These are phyloP conservation scores for Leccinellum albellum DNA, from an alignment of 768 basidiomycete species.

Conservation along the genomic window DNA sequence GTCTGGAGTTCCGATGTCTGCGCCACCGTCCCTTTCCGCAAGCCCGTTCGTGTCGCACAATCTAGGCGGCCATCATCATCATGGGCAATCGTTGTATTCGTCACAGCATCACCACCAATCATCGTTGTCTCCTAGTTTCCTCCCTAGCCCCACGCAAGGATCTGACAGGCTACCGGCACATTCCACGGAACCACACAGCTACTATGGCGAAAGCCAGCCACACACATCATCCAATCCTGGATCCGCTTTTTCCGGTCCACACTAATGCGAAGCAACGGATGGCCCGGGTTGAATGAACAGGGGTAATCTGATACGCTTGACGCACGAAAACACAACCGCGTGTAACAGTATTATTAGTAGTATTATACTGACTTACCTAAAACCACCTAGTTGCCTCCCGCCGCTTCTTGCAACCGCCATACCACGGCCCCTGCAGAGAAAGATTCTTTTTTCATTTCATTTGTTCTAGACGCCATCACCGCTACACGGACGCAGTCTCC, in stretches of 20 bases:
- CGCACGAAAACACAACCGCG: conserved; percentile 21
- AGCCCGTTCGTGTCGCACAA: conserved; percentile 32
- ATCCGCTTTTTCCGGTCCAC: conserved; percentile 28
- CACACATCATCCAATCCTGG: conserved; percentile 27
- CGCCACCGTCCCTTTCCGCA: conserved; percentile 46
- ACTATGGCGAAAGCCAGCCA: conserved; percentile 29
- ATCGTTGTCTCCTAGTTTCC: conserved; percentile 26
- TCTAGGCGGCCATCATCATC: conserved; percentile 26
- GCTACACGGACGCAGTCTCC: conserved; percentile 22
- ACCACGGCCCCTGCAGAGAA: conserved; percentile 16
- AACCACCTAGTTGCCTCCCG: conserved; percentile 26
- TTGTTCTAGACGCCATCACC: conserved; percentile 20
- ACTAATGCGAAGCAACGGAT: conserved; percentile 16
- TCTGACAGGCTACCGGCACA: conserved; percentile 28
- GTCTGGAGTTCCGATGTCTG: conserved; percentile 47
- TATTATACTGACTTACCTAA: conserved; percentile 33
- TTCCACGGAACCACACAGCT: conserved; percentile 26
- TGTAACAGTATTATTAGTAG: conserved; percentile 35
- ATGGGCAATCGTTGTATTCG: conserved; percentile 28
- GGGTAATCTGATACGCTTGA: conserved; percentile 18
- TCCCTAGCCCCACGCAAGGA: conserved; percentile 30
- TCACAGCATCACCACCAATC: conserved; percentile 31
- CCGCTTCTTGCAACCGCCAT: conserved; percentile 29
- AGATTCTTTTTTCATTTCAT: conserved; percentile 18
- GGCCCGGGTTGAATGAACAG: conserved; percentile 13